Evolutionary conservation across 73 alveolate genomes (phyloP).

Genomic region (Halteria grandinella): DNA sequence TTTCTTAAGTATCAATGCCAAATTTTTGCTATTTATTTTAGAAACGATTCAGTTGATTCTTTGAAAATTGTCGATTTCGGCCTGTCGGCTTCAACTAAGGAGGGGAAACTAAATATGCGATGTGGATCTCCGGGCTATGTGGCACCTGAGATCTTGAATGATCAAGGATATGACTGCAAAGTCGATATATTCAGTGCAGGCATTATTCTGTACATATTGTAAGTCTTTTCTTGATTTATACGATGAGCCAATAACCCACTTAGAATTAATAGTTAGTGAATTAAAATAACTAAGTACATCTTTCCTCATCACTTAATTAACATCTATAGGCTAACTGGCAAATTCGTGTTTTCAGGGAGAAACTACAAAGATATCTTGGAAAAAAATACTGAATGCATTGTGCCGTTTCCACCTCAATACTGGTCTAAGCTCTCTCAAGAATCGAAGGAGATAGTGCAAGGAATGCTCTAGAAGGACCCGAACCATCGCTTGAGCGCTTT

Average conservation of each 20-base stretch:
- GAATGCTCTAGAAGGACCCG: slow-evolving; percentile 63
- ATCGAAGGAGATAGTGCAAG: slow-evolving; percentile 72
- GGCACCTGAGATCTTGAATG: slow-evolving; percentile 55
- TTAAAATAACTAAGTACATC: no score
- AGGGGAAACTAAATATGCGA: slow-evolving; percentile 30
- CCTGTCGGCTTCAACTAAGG: slow-evolving; percentile 37
- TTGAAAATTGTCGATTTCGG: slow-evolving; percentile 59
- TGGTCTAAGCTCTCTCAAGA: slow-evolving; percentile 61
- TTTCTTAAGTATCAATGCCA: no score
- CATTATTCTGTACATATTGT: slow-evolving; percentile 57
- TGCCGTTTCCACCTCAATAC: slow-evolving; percentile 47
- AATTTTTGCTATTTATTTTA: not conserved
- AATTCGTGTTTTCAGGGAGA: slow-evolving; percentile 55
- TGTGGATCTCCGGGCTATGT: slow-evolving; percentile 63
- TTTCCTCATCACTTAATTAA: not conserved
- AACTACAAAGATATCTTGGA: slow-evolving; percentile 40
- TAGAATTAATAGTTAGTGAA: no score
- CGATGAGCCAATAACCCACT: no score
- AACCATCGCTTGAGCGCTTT: slow-evolving; percentile 57
- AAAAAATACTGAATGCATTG: slow-evolving; percentile 32
- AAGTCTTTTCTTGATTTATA: not conserved
- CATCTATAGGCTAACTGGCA: slow-evolving; percentile 52
- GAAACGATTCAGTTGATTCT: slow-evolving; percentile 16
- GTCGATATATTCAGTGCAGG: slow-evolving; percentile 63
- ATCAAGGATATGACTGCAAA: slow-evolving; percentile 41